Percentiles rank a stretch among this genome's conserved stretches.
phyloP scores from a whole-genome alignment of 2,329 filamentous ascomycete genomes.

The Elsinoe necatrix region DNA sequence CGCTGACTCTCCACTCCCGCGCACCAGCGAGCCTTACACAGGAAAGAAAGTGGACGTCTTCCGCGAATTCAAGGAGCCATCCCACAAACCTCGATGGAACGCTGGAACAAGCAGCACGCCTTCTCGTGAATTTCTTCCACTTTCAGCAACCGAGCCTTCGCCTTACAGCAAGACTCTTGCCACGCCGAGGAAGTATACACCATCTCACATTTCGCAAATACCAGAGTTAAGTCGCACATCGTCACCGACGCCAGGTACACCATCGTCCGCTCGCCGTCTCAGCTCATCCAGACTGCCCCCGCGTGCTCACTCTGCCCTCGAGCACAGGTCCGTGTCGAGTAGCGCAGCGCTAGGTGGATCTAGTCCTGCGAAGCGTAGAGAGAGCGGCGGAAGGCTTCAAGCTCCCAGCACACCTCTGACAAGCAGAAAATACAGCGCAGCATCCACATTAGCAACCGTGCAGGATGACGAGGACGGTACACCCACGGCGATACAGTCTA shows the following conservation, averaged over 20 bases:
- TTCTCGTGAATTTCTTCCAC: constrained; percentile 26
- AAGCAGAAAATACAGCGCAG: constrained; percentile 4
- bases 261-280: background rate
- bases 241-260: constrained; percentile 3
- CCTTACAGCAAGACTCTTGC: constrained; percentile 27
- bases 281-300: constrained; percentile 1
- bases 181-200: constrained; percentile 14
- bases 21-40: constrained; percentile 15
- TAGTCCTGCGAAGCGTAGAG: background rate
- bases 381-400: background rate
- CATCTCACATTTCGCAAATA: background rate
- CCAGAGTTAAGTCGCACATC: background rate
- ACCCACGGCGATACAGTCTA: background rate
- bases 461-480: constrained; percentile 6
- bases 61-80: constrained; percentile 34
- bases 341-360: background rate
- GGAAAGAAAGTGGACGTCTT: constrained; percentile 24
- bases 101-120: constrained; percentile 50
- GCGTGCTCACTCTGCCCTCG: constrained; percentile 1
- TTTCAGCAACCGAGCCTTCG: constrained; percentile 28
- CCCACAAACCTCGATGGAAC: constrained; percentile 64
- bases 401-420: constrained; percentile 11
- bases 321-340: constrained; percentile 8
- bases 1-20: background rate
- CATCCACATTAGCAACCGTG: constrained; percentile 5